A percentile compares a stretch with the other conserved stretches of the same genome.
Evolutionary conservation across 129 eudicot genomes (phyloP).

Genomic region (Smallanthus sonchifolius): DNA sequence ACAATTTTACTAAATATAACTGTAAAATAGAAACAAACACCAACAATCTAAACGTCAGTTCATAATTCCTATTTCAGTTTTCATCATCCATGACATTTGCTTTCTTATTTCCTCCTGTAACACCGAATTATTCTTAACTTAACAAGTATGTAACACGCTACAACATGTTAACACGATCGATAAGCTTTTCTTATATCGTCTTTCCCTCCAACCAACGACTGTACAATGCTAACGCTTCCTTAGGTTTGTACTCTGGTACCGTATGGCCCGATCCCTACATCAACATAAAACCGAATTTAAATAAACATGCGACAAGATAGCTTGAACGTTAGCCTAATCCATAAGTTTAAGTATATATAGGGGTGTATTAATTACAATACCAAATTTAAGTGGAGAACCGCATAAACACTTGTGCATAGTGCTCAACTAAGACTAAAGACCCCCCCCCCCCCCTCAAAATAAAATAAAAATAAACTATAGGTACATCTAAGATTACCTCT

Average conservation of each 20-base stretch:
- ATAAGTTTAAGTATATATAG: no score
- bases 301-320: neutral
- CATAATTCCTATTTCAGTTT: neutral
- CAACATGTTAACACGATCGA: neutral
- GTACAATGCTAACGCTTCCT: conserved; percentile 70
- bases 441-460: no score
- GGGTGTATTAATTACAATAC: neutral
- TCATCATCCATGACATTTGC: conserved; percentile 11
- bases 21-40: neutral
- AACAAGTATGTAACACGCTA: neutral
- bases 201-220: conserved; percentile 63
- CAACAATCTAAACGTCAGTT: neutral
- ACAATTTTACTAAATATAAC: neutral
- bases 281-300: neutral
- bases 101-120: conserved; percentile 7
- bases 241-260: conserved; percentile 88
- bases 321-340: neutral
- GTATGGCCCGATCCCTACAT: conserved; percentile 93
- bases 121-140: conserved; percentile 19
- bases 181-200: conserved; percentile 36
- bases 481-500: no score
- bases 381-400: neutral
- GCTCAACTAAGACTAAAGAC: no score
- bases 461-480: no score
- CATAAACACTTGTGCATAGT: neutral